These are phyloP conservation scores for Friedmanniomyces simplex DNA, from an alignment of 495 filamentous ascomycete species.

Conservation along the genomic window DNA sequence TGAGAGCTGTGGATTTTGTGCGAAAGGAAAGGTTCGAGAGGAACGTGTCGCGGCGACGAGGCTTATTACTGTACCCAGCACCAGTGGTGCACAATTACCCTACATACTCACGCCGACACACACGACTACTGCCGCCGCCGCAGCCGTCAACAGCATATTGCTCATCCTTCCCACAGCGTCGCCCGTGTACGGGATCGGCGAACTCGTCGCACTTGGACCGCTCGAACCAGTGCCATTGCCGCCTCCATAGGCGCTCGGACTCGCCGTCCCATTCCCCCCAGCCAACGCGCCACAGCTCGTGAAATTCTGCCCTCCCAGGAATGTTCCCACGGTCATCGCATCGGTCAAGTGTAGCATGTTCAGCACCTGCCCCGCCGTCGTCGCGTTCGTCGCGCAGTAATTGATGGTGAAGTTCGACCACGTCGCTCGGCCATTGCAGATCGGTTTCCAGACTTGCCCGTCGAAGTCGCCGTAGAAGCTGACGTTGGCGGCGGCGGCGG, in stretches of 20 bases:
- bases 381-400: slow-evolving; percentile 19
- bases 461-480: slow-evolving; percentile 20
- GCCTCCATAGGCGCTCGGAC: neutral
- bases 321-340: slow-evolving; percentile 13
- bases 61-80: too few species aligned
- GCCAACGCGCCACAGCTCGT: slow-evolving; percentile 18
- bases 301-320: slow-evolving; percentile 23
- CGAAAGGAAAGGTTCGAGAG: too few species aligned
- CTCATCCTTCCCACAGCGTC: neutral
- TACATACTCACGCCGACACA: too few species aligned
- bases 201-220: neutral
- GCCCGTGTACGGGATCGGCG: neutral
- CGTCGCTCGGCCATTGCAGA: slow-evolving; percentile 19
- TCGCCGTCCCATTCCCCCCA: slow-evolving; percentile 3
- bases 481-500: slow-evolving; percentile 13
- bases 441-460: slow-evolving; percentile 9
- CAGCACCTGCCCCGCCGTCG: neutral
- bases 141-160: neutral
- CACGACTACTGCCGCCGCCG: neutral
- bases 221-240: neutral
- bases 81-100: too few species aligned
- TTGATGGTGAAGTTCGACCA: slow-evolving; percentile 21
- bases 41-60: too few species aligned
- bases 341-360: slow-evolving; percentile 6
- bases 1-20: too few species aligned